A percentile compares a stretch with the other conserved stretches of the same genome.
phyloP scores from a whole-genome alignment of 306 rosid genomes.

The Cyclanthera cordifolia region DNA sequence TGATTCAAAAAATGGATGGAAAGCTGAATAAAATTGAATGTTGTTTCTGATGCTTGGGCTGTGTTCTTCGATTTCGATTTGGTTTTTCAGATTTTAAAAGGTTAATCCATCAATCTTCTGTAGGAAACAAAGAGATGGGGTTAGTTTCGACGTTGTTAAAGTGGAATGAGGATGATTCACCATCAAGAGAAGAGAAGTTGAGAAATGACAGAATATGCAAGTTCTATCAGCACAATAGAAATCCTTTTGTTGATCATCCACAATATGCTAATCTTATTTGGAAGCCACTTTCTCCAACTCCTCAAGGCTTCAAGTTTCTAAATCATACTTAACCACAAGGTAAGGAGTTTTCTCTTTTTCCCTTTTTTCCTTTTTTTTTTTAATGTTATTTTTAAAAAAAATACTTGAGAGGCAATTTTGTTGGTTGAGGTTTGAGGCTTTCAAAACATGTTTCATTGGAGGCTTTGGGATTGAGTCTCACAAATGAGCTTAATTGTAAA shows the following conservation, averaged over 20 bases:
- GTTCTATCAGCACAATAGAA: conserved; percentile 58
- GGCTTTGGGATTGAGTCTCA: too few species aligned
- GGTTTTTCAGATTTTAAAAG: not conserved
- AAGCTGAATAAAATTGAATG: not conserved
- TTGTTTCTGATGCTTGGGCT: not conserved
- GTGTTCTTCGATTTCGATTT: too few species aligned
- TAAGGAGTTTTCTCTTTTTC: not conserved
- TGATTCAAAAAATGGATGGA: not conserved
- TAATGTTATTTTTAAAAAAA: too few species aligned
- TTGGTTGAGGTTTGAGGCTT: too few species aligned
- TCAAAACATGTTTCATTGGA: too few species aligned
- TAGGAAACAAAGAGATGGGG: conserved; percentile 48
- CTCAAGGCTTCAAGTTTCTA: not conserved
- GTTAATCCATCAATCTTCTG: not conserved
- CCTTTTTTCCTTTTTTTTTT: too few species aligned
- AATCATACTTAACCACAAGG: not conserved
- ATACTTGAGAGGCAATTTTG: too few species aligned
- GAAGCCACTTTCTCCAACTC: conserved; percentile 16
- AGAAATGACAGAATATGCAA: conserved; percentile 70
- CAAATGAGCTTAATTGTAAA: too few species aligned
- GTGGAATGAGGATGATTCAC: conserved; percentile 66
- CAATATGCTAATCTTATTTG: conserved; percentile 49
- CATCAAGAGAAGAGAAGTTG: conserved; percentile 62
- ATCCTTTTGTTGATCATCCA: conserved; percentile 66
- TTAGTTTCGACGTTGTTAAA: conserved; percentile 49